phyloP scores from a whole-genome alignment of 2,329 filamentous ascomycete species.

The Sporothrix mexicana region DNA sequence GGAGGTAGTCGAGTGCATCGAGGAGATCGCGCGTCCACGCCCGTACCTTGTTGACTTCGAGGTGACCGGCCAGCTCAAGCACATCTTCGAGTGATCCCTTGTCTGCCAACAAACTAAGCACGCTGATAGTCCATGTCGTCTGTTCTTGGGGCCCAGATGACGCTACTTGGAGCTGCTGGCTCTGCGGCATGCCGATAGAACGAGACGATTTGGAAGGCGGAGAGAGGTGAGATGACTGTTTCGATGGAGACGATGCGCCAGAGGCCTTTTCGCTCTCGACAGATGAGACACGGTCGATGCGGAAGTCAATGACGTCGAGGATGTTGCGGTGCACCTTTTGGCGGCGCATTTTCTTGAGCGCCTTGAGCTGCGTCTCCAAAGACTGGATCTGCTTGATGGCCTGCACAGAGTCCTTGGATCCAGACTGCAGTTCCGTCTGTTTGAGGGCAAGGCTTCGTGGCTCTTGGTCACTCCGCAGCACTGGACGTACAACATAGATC shows the following conservation, averaged over 20 bases:
- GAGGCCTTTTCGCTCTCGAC: slow-evolving; percentile 1
- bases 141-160: slow-evolving; percentile 43
- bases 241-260: neutral
- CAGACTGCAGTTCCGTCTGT: slow-evolving; percentile 65
- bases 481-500: slow-evolving; percentile 74
- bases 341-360: slow-evolving; percentile 75
- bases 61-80: slow-evolving; percentile 75
- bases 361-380: slow-evolving; percentile 77
- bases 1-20: slow-evolving; percentile 85
- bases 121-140: slow-evolving; percentile 71
- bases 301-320: slow-evolving; percentile 81
- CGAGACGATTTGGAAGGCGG: slow-evolving; percentile 10
- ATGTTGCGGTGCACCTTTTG: slow-evolving; percentile 80
- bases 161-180: slow-evolving; percentile 13
- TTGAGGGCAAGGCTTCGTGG: slow-evolving; percentile 75
- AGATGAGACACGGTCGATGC: slow-evolving; percentile 62
- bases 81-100: slow-evolving; percentile 84
- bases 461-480: slow-evolving; percentile 60
- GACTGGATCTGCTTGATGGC: slow-evolving; percentile 78
- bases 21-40: slow-evolving; percentile 92
- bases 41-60: slow-evolving; percentile 77
- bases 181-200: slow-evolving; percentile 5
- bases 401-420: slow-evolving; percentile 62
- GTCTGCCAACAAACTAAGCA: slow-evolving; percentile 77
- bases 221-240: slow-evolving; percentile 21